phyloP scores from a whole-genome alignment of 1,284 basidiomycete species.

The Malassezia yamatoensis region DNA sequence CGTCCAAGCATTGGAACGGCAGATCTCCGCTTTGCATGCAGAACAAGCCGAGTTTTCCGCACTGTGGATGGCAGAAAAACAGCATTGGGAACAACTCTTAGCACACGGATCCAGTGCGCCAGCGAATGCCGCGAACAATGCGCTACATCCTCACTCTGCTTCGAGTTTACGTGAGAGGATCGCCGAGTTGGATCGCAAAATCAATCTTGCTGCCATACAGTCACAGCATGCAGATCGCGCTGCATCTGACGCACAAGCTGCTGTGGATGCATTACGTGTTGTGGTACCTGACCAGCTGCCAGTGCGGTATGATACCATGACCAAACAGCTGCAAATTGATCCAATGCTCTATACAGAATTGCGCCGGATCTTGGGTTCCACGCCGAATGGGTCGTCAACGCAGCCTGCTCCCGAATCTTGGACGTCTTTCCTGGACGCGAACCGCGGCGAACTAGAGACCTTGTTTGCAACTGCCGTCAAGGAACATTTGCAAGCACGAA shows the following conservation, averaged over 20 bases:
- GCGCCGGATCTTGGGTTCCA: conserved; percentile 47
- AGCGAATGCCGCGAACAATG: not conserved
- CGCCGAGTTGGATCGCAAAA: not conserved
- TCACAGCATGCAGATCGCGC: conserved; percentile 1
- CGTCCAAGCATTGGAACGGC: not conserved
- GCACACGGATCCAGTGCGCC: not conserved
- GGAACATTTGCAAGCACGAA: not conserved
- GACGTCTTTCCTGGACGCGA: conserved; percentile 3
- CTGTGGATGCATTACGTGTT: not conserved
- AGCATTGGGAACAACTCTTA: not conserved
- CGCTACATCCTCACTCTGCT: not conserved
- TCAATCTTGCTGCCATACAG: conserved; percentile 1
- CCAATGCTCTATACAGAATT: conserved; percentile 52
- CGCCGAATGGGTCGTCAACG: not conserved
- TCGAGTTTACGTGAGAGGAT: not conserved
- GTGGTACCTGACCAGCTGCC: conserved; percentile 49
- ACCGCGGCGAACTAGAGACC: conserved; percentile 6
- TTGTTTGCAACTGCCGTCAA: not conserved
- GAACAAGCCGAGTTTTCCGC: not conserved
- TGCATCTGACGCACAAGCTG: conserved; percentile 2
- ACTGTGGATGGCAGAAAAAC: conserved; percentile 9
- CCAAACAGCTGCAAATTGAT: conserved; percentile 49
- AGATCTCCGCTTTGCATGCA: conserved; percentile 1
- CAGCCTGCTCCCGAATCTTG: not conserved
- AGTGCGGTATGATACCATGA: conserved; percentile 41